Evolutionary conservation across 805 yeast genomes (phyloP).

Genomic region (Clavispora carvajalis): DNA sequence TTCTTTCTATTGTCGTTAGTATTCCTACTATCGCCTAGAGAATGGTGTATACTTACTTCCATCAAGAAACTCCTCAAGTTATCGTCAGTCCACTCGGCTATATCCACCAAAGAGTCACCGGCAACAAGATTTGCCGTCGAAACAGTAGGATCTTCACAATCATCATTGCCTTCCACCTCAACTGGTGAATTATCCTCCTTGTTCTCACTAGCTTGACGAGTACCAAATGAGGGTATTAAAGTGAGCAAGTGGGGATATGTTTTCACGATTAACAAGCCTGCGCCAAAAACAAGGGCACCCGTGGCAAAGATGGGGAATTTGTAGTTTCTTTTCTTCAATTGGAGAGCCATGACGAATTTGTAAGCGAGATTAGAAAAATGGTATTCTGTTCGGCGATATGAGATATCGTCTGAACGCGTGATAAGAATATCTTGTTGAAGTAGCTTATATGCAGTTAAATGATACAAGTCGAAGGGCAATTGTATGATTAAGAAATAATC

Average conservation of each 20-base stretch:
- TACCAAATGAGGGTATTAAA: conserved; percentile 14
- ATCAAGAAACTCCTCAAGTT: conserved; percentile 32
- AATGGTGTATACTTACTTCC: conserved; percentile 28
- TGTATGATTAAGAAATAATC: no score
- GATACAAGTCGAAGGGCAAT: no score
- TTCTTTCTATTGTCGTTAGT: conserved; percentile 37
- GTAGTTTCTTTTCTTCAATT: conserved; percentile 15
- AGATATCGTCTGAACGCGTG: not conserved
- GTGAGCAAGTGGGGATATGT: conserved; percentile 48
- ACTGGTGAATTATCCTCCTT: conserved; percentile 24
- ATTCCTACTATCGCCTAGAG: not conserved
- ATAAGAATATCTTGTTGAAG: no score
- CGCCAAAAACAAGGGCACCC: conserved; percentile 40
- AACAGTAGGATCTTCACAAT: not conserved
- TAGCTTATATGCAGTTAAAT: no score
- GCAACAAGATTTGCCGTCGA: not conserved
- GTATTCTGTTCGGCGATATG: not conserved
- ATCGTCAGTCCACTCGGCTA: conserved; percentile 31
- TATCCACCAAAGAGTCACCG: conserved; percentile 22
- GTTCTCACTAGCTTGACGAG: conserved; percentile 2
- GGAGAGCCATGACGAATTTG: conserved; percentile 16
- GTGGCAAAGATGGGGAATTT: conserved; percentile 24
- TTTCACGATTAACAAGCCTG: conserved; percentile 35
- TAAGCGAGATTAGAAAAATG: conserved; percentile 17
- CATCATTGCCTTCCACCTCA: conserved; percentile 8